These are phyloP conservation scores for Tuber brumale DNA, from an alignment of 495 filamentous ascomycete species.

Conservation along the genomic window DNA sequence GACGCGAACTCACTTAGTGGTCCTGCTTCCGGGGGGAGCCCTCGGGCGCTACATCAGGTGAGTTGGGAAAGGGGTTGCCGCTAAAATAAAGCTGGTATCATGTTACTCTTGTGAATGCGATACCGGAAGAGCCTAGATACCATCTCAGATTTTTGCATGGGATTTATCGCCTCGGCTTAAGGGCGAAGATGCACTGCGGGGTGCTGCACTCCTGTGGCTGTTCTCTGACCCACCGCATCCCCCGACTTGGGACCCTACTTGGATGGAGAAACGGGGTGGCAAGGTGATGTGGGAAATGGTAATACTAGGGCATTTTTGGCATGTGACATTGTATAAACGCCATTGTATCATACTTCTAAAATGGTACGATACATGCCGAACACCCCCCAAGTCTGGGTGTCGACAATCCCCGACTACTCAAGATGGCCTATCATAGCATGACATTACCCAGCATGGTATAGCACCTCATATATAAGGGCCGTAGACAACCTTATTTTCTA, in stretches of 20 bases:
- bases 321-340: too few species aligned
- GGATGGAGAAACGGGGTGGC: background rate
- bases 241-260: background rate
- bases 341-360: too few species aligned
- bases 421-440: background rate
- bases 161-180: background rate
- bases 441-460: background rate
- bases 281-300: background rate
- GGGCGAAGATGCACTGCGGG: background rate
- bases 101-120: background rate
- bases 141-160: background rate
- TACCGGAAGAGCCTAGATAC: background rate
- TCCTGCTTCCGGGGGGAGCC: background rate
- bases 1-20: background rate
- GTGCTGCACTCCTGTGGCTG: background rate
- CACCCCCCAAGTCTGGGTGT: background rate
- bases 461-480: background rate
- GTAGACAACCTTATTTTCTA: background rate
- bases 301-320: too few species aligned
- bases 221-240: background rate
- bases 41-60: background rate
- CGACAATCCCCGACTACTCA: background rate
- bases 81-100: background rate
- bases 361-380: too few species aligned
- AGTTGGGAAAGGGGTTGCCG: background rate